Conservation (phyloP, 768 basidiomycete species). For the Rhodotorula diobovata region DNA sequence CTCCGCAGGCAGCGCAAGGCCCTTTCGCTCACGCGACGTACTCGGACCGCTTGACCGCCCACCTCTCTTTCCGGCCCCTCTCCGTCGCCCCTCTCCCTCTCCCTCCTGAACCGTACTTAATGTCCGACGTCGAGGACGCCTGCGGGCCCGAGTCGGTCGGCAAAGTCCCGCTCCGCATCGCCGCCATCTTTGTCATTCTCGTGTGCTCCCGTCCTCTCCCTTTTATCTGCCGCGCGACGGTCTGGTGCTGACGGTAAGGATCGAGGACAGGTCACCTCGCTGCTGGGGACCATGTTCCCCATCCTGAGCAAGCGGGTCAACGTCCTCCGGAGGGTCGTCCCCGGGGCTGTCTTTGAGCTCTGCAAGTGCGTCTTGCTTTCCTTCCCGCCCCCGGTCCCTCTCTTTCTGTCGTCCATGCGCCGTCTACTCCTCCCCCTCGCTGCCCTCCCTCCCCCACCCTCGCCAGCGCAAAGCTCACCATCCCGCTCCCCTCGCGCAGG, state of each 20-base stretch:
- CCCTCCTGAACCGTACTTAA: too few relatives aligned
- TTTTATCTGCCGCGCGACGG: neutral
- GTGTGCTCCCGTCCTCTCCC: neutral
- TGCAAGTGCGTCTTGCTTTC: conserved; percentile 43
- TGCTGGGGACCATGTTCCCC: conserved; percentile 43
- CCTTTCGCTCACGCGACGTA: too few relatives aligned
- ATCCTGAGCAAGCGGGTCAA: conserved; percentile 38
- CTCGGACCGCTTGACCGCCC: too few relatives aligned
- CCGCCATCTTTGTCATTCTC: conserved; percentile 33
- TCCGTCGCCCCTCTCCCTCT: conserved; percentile 2
- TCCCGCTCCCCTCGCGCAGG: neutral
- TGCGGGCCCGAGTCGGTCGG: conserved; percentile 28
- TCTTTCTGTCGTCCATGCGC: too few relatives aligned
- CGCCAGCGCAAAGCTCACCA: too few relatives aligned
- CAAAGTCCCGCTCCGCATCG: conserved; percentile 25
- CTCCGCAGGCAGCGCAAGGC: too few relatives aligned
- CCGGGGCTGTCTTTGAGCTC: conserved; percentile 41
- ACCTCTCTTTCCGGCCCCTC: too few relatives aligned
- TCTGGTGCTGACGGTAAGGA: neutral
- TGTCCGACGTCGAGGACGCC: conserved; percentile 9
- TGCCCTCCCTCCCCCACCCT: neutral
- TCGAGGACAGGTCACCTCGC: conserved; percentile 35
- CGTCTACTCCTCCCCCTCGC: too few relatives aligned
- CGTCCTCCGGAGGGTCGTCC: conserved; percentile 30
- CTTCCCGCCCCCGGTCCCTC: too few relatives aligned